Evolutionary conservation across 2,329 filamentous ascomycete species (phyloP), one percentile per base, ranked within the genome.

Genomic region (Xylaria sp.): DNA sequence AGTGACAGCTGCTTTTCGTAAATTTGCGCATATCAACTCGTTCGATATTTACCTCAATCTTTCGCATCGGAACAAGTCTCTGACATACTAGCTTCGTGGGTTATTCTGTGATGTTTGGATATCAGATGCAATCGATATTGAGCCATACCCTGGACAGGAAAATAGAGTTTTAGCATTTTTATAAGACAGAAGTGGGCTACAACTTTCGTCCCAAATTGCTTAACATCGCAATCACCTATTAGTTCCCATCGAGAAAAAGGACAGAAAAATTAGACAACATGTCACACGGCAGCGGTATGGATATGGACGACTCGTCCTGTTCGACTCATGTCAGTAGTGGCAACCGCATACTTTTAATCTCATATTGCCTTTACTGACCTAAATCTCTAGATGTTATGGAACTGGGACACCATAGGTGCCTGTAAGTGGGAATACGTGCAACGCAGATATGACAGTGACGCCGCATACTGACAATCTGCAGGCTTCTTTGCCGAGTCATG

Each of bases 401-500:
- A 83, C 72, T 83, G 82, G 80, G 78, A 82, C 70, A 82, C 80
- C 0, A 77, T 82, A 66, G 81, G 81, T 64, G 76, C 81, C 39
- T 83, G 82, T 78, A 76, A 10, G 76, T 54, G 34, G n/a, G 44
- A 64, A 48, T 28, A 63, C 39, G 46, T 55, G 9, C 28, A 28
- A 58, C 8, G 1, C 20, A 8, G 28, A 3, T 6, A 63, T 55
- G 13, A 20, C 8, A 25, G 4, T 12, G 52, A 37, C 8, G 15
- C 3, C 10, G 4, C 2, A 25, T 56, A 23, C 25, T 68, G 34
- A 68, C 54, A 23, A 41, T 20, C 20, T 34, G 25, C 13, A 78
- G 77, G 77, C 74, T 83, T 84, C 74, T 76, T 84, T 4, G 73
- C 81, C 23, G 74, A 78, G 13, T 79, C 80, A 25, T 84, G 82